Conservation (phyloP, 805 yeast species). For the Zygosaccharomyces siamensis region DNA sequence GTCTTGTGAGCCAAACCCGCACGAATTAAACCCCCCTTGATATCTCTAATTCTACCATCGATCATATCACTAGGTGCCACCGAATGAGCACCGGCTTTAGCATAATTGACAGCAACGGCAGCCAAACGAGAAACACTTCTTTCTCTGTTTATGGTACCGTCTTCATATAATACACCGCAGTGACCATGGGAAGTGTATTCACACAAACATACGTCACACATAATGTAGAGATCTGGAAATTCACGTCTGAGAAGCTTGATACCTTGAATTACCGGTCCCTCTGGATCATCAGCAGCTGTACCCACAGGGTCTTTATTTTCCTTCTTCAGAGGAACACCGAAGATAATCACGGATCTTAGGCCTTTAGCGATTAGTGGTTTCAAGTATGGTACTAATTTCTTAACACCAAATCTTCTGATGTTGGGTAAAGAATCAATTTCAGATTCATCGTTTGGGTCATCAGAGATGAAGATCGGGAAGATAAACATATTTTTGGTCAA, state of each 20-base stretch:
- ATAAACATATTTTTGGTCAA: conserved; percentile 84
- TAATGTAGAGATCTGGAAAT: conserved; percentile 80
- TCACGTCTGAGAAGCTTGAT: conserved; percentile 56
- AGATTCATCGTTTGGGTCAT: conserved; percentile 72
- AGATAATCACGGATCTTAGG: conserved; percentile 75
- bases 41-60: conserved; percentile 88
- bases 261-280: conserved; percentile 87
- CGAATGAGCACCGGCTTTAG: conserved; percentile 90
- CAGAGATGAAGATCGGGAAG: conserved; percentile 84
- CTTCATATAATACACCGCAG: conserved; percentile 86
- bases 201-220: conserved; percentile 94
- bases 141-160: conserved; percentile 77
- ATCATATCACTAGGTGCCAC: conserved; percentile 98
- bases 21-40: conserved; percentile 70
- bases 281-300: conserved; percentile 90
- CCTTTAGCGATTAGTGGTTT: conserved; percentile 71
- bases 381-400: conserved; percentile 70
- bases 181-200: conserved; percentile 98
- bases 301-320: conserved; percentile 79
- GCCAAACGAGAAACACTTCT: conserved; percentile 77
- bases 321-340: conserved; percentile 81
- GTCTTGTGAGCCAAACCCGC: conserved; percentile 82
- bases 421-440: conserved; percentile 76
- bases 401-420: conserved; percentile 81
- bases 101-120: conserved; percentile 92